Evolutionary conservation across 2,329 filamentous ascomycete species (phyloP), one percentile per base, ranked within the genome.

Genomic region (Epichloe bromicola): DNA sequence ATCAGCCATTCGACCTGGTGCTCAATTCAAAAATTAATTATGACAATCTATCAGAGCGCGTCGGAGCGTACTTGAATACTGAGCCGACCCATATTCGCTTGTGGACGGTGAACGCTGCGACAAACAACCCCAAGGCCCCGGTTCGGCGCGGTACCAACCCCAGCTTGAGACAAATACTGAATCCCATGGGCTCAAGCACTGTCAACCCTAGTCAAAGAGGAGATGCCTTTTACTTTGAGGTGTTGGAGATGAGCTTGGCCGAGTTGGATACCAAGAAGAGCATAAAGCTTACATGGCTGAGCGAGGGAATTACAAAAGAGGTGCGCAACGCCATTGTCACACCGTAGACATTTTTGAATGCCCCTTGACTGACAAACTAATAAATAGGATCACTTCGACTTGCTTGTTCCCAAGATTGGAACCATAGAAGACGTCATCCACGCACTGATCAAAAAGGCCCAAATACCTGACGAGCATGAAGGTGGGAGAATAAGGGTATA

Each of bases 191-290:
- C 49, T 60, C 64, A 15, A 77, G 77, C 11, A 85, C 88, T 57
- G 76, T 84, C 48, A 86, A 82, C 58, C 78, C 78, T 51, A 82
- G 76, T 34, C 86, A 89, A 62, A 78, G 83, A 50, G 70, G 77
- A 19, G 91, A 97, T 66, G 80, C 85, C 1, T 74, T 98, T 49
- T 97, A 84, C 66, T 98, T 90, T 63, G 93, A 98, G 65, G 80
- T 97, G 30, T 72, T 98, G 40, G 93, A 98, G 56, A 95, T 96
- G 74, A 95, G 88, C 60, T 70, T 98, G 45, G 86, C 87, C 23
- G 94, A 98, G 66, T 75, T 95, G 42, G 93, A 98, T 63, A 93
- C 87, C 51, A 93, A 95, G 73, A 96, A 94, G 72, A 80, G 74
- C 52, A 72, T 97, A 56, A 91, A 87, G 65, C 70, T 98, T 46